phyloP scores from a whole-genome alignment of 1,284 basidiomycete species.

The Naganishia sp. region DNA sequence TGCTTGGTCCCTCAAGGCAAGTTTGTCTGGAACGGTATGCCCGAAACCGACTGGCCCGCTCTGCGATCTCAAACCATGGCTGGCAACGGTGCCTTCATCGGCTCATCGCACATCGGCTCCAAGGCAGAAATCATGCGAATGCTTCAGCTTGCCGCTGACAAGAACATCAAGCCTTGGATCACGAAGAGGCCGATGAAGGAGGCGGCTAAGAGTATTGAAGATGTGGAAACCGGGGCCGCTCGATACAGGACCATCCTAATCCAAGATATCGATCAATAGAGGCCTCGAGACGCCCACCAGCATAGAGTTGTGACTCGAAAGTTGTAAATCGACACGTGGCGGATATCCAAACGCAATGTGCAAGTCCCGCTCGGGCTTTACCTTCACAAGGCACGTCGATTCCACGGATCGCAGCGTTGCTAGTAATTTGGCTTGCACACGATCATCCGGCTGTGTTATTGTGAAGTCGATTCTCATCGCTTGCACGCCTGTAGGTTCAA shows the following conservation, averaged over 20 bases:
- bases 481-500: too few species aligned
- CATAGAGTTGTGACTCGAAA: background rate
- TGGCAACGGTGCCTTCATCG: conserved; percentile 34
- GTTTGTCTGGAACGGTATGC: conserved; percentile 60
- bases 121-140: conserved; percentile 65
- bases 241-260: conserved; percentile 60
- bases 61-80: conserved; percentile 34
- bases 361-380: too few species aligned
- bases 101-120: conserved; percentile 62
- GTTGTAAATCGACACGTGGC: background rate
- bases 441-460: too few species aligned
- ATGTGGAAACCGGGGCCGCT: conserved; percentile 60
- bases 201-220: conserved; percentile 60
- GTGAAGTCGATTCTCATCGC: too few species aligned
- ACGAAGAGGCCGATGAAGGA: conserved; percentile 63
- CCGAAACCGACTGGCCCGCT: conserved; percentile 54
- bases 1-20: conserved; percentile 61
- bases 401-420: too few species aligned
- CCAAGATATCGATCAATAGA: conserved; percentile 45
- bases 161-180: conserved; percentile 60
- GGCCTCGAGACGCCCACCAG: background rate
- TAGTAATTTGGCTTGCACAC: too few species aligned
- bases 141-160: conserved; percentile 63
- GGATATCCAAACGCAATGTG: too few species aligned
- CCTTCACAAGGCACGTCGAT: too few species aligned